Base-by-base conservation (phyloP, 164 flowering plant genomes). In the Houttuynia cordata region DNA sequence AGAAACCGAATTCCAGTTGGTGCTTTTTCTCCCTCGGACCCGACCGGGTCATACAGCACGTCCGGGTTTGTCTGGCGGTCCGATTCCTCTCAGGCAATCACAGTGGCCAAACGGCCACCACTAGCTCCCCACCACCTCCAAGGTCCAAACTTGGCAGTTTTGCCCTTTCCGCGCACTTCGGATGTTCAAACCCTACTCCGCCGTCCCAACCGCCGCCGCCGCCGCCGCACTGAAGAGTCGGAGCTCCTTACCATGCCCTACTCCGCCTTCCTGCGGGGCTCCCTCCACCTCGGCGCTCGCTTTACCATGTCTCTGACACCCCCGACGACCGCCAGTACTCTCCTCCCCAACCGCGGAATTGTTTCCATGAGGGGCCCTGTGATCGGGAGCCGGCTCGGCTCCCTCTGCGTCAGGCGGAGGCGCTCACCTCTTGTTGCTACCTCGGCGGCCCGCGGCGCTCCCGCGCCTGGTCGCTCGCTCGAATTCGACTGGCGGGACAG, bases 401-500 rank as follows among this genome's bases (percentile, higher is more conserved):
- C 75, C 66, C 71, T 80, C 19, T 82, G 79, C 73, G 69, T 79
- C 20, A 85, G 87, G 25, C 93, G 83, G 4, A 85, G 83, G 64
- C 83, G 79, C 59, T 73, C 84, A 58, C 71, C 84, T 57, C 71
- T 70, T 56, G 50, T 72, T 64, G 62, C 67, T 17, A 9, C 78
- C 10, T 24, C 73, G 30, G 42, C 70, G 23, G 40, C 71, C 9
- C 22, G 65, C 19, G 51, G 24, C 49, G 37, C 49, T 42, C n/a
- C n/a, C n/a, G 49, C 20, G 10, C 42, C 65, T 45, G 25, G 67
- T 41, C 61, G 64, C 24, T 63, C 70, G 39, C 37, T 66, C n/a
- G 57, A 66, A 9, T 70, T 62, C 60, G 69, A 66, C 34, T 70
- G 69, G 63, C 53, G 57, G 19, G 73, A 65, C 23, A 54, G 54